These are phyloP conservation scores for Trichophyton benhamiae DNA, from an alignment of 2,329 filamentous ascomycete species.

Conservation along the genomic window DNA sequence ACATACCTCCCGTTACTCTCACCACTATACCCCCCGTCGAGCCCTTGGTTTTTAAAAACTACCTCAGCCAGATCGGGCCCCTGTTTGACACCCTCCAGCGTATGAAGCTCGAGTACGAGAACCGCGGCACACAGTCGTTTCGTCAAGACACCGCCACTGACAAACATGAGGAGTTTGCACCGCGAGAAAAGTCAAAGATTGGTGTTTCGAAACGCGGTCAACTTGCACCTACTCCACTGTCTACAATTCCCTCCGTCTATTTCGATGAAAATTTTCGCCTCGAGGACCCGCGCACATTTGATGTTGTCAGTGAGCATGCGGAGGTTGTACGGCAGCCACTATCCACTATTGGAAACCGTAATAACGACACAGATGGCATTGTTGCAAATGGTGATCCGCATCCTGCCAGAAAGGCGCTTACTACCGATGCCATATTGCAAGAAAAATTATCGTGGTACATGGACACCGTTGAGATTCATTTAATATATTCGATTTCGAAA, in stretches of 20 bases:
- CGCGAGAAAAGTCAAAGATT: conserved; percentile 44
- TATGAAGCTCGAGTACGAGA: conserved; percentile 33
- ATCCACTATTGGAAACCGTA: conserved; percentile 23
- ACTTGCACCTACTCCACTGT: conserved; percentile 52
- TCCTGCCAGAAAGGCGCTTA: conserved; percentile 57
- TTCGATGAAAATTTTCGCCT: conserved; percentile 78
- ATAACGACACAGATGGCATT: conserved; percentile 37
- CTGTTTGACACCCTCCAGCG: conserved; percentile 68
- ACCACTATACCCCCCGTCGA: conserved; percentile 67
- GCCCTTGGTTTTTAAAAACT: conserved; percentile 58
- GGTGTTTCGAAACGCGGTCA: conserved; percentile 15
- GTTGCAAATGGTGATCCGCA: conserved; percentile 33
- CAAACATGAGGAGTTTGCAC: conserved; percentile 41
- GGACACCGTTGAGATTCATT: conserved; percentile 82
- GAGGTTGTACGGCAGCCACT: conserved; percentile 52
- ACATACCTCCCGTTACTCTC: conserved; percentile 73
- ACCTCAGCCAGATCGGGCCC: conserved; percentile 61
- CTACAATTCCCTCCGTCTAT: conserved; percentile 72
- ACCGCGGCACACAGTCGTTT: conserved; percentile 29
- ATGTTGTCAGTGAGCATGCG: conserved; percentile 74
- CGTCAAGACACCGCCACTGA: conserved; percentile 36
- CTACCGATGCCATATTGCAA: conserved; percentile 78
- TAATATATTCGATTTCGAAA: conserved; percentile 76
- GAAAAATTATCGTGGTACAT: conserved; percentile 96
- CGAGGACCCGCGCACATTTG: conserved; percentile 77